These are phyloP conservation scores for Oryza nivara DNA, from an alignment of 176 grass and related monocot genomes.

Conservation along the genomic window DNA sequence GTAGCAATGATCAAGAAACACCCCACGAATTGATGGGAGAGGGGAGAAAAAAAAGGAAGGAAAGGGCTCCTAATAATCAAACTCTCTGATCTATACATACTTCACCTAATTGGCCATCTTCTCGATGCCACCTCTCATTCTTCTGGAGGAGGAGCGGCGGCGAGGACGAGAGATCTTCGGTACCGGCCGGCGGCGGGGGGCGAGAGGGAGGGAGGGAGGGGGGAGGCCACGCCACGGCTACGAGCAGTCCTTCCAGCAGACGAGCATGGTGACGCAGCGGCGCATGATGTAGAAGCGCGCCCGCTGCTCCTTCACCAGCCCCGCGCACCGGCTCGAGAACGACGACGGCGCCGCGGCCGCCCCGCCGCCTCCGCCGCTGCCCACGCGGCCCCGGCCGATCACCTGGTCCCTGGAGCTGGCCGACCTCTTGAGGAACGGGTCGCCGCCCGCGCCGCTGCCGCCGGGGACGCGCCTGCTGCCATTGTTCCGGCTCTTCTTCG, in stretches of 20 bases:
- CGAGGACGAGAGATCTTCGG: neutral
- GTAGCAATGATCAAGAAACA: slow-evolving; percentile 28
- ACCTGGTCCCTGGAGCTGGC: slow-evolving; percentile 64
- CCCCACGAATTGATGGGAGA: slow-evolving; percentile 29
- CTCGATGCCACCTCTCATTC: slow-evolving; percentile 15
- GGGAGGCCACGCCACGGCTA: slow-evolving; percentile 13
- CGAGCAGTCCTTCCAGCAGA: slow-evolving; percentile 89
- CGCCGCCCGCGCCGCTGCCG: slow-evolving; percentile 24
- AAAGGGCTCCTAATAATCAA: slow-evolving; percentile 38
- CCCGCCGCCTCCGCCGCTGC: neutral
- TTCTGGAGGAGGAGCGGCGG: slow-evolving; percentile 9
- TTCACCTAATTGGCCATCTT: slow-evolving; percentile 33
- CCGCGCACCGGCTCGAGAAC: slow-evolving; percentile 78
- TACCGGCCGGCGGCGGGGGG: neutral
- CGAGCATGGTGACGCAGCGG: slow-evolving; percentile 93
- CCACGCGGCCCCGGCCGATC: slow-evolving; percentile 30
- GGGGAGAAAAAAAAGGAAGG: neutral
- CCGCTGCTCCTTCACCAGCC: slow-evolving; percentile 88
- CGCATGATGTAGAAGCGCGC: slow-evolving; percentile 97
- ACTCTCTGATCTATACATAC: slow-evolving; percentile 57
- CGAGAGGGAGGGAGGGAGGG: neutral
- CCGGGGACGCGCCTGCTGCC: slow-evolving; percentile 63
- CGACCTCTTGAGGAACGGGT: slow-evolving; percentile 59
- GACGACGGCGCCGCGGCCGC: slow-evolving; percentile 37
- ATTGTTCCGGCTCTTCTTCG: slow-evolving; percentile 82